Evolutionary conservation across 2,329 filamentous ascomycete genomes (phyloP).

Genomic region (Botryotinia narcissicola): DNA sequence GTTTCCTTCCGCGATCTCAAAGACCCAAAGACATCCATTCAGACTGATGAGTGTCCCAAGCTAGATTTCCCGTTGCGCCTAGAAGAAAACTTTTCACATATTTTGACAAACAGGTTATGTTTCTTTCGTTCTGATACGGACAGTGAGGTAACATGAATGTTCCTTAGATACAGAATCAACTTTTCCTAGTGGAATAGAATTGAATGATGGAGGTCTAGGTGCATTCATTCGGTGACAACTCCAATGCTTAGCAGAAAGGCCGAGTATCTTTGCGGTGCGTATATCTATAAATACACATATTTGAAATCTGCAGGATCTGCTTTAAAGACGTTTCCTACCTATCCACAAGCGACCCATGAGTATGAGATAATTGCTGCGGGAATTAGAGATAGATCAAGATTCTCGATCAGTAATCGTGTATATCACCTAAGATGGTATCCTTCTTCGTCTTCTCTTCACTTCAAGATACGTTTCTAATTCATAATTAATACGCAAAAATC

Average conservation of each 20-base stretch:
- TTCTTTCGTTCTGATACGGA: not conserved
- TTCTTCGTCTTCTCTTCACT: not conserved
- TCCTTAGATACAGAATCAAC: not conserved
- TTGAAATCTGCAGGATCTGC: too few relatives aligned
- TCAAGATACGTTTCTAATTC: not conserved
- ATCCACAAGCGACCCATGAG: not conserved
- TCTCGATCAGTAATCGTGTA: not conserved
- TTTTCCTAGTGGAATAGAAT: not conserved
- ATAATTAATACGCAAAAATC: not conserved
- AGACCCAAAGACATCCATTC: conserved; percentile 34
- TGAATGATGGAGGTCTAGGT: not conserved
- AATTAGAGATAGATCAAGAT: not conserved
- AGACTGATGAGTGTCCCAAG: conserved; percentile 40
- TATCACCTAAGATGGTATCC: not conserved
- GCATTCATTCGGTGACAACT: not conserved
- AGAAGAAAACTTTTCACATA: conserved; percentile 43
- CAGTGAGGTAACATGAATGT: not conserved
- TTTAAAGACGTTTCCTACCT: not conserved
- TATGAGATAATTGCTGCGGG: not conserved
- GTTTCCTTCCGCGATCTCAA: conserved; percentile 42
- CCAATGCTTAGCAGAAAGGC: not conserved
- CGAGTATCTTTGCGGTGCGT: not conserved
- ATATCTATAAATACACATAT: not conserved
- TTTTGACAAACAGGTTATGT: conserved; percentile 21
- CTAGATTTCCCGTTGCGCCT: conserved; percentile 43